Evolutionary conservation across 768 basidiomycete species (phyloP).

Genomic region (Megacollybia marginata): DNA sequence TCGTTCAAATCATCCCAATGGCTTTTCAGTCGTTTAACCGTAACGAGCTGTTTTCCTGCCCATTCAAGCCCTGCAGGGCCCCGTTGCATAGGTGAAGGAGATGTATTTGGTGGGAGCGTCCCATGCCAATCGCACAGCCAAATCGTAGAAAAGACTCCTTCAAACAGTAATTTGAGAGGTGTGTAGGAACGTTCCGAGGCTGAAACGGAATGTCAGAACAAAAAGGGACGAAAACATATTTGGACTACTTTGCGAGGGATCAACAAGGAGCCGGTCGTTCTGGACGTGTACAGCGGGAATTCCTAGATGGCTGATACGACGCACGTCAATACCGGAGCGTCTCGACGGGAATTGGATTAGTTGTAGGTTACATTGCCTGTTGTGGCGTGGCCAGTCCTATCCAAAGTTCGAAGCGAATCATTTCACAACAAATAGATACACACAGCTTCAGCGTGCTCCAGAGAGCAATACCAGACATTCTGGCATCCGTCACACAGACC

Average conservation of each 20-base stretch:
- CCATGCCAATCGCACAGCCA: slow-evolving; percentile 93
- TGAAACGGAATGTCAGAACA: slow-evolving; percentile 23
- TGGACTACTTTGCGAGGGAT: slow-evolving; percentile 49
- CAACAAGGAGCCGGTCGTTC: slow-evolving; percentile 63
- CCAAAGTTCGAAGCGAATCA: no score
- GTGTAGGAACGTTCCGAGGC: slow-evolving; percentile 89
- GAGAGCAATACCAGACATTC: no score
- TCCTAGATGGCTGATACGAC: slow-evolving; percentile 26
- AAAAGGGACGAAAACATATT: slow-evolving; percentile 3
- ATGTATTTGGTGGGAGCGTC: slow-evolving; percentile 84
- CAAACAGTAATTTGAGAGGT: slow-evolving; percentile 92
- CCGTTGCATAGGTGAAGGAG: slow-evolving; percentile 92
- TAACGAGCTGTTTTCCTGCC: slow-evolving; percentile 89
- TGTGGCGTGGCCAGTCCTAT: no score
- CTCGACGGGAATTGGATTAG: no score
- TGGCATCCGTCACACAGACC: no score
- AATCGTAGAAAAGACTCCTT: slow-evolving; percentile 97
- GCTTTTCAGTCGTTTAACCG: slow-evolving; percentile 97
- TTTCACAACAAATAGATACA: no score
- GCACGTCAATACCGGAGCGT: no score
- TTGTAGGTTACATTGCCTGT: no score
- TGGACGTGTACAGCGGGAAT: slow-evolving; percentile 73
- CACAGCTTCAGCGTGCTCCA: no score
- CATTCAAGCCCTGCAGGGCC: slow-evolving; percentile 90
- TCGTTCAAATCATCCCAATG: slow-evolving; percentile 98